Evolutionary conservation across 2,329 filamentous ascomycete species (phyloP), one percentile per base, ranked within the genome.

Genomic region (Corynespora cassiicola): DNA sequence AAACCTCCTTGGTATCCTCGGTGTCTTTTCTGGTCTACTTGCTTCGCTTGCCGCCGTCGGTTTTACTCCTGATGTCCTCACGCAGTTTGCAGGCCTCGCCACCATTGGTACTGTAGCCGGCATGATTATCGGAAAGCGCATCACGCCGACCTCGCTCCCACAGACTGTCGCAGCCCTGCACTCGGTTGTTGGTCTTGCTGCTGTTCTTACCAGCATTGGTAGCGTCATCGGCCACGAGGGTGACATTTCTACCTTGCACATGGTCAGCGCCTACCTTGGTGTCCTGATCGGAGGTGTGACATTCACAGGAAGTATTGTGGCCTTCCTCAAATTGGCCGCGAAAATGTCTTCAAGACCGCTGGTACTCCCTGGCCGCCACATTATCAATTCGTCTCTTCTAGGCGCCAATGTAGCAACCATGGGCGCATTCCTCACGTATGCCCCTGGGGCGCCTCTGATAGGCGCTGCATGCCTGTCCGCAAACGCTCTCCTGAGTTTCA

Each of bases 131-230:
- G 90, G 90, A 27, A 86, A 89, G 55, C 82, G 89, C 9, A 95
- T 95, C 51, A 95, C 89, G 0, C 88, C 90, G 0, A 95, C 90
- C 0, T 88, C 90, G 37, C 80, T 96, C 2, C 90, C 90, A 0
- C 90, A 96, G 65, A 95, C 89, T 0, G 90, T 95, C 2, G 90
- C 90, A 14, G 90, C 90, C 0, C 75, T 96, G 19, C 90, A 95
- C 69, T 95, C 89, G 0, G 90, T 96, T 6, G 90, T 96, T 20
- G 90, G 90, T 65, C 77, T 96, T 1, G 90, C 90, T 8, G 90
- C 90, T 7, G 90, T 96, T 0, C 68, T 96, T 54, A 96, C 90
- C 2, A 94, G 88, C 56, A 88, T 94, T 47, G 90, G 89, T 31
- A 92, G 88, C 50, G 88, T 95, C 12, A 83, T 96, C 77, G 82